Evolutionary conservation across 768 basidiomycete species (phyloP).

Genomic region (Panaeolus cyanescens): DNA sequence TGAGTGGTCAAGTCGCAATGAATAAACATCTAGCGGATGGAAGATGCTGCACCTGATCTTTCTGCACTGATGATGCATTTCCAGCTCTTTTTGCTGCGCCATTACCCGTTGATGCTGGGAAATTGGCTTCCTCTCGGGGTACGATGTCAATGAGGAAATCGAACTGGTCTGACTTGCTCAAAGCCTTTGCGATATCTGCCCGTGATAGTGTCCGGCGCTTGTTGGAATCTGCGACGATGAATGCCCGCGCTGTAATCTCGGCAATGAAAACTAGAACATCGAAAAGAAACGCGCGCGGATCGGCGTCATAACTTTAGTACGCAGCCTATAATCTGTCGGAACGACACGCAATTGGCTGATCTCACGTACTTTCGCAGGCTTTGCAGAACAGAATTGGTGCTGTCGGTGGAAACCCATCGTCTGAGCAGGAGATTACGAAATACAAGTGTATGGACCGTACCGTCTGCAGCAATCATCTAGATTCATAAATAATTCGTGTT

Average conservation of each 20-base stretch:
- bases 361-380: slow-evolving; percentile 90
- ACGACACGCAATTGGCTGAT: slow-evolving; percentile 1
- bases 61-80: slow-evolving; percentile 1
- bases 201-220: slow-evolving; percentile 95
- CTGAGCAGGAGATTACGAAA: slow-evolving; percentile 13
- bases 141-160: slow-evolving; percentile 98
- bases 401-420: slow-evolving; percentile 25
- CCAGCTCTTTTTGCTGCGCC: slow-evolving; percentile 1
- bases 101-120: slow-evolving; percentile 18
- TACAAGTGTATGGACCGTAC: slow-evolving; percentile 36
- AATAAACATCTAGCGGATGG: not conserved
- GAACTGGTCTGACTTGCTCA: slow-evolving; percentile 93
- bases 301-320: not conserved
- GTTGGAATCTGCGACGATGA: slow-evolving; percentile 93
- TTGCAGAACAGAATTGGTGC: slow-evolving; percentile 97
- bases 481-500: slow-evolving; percentile 11
- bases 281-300: not conserved
- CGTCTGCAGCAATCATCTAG: slow-evolving; percentile 98
- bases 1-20: not conserved
- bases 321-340: not conserved
- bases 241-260: slow-evolving; percentile 94
- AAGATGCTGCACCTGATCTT: slow-evolving; percentile 8
- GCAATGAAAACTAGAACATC: slow-evolving; percentile 82
- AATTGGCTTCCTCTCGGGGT: slow-evolving; percentile 73
- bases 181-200: slow-evolving; percentile 90